Evolutionary conservation across 1,139 yeast species (phyloP), one percentile per base, ranked within the genome.

Genomic region (Pichia sp.): DNA sequence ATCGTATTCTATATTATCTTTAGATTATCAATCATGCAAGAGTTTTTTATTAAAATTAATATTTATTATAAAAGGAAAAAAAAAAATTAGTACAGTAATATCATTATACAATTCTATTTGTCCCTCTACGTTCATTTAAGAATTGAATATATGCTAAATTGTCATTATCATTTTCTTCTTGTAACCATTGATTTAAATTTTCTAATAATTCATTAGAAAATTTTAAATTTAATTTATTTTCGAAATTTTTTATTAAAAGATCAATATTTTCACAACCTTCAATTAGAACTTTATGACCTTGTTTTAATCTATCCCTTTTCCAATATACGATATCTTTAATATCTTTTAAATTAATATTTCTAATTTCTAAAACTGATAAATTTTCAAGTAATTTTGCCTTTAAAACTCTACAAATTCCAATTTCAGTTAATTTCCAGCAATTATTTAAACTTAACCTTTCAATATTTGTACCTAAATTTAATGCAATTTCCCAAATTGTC

Each of bases 221-320:
- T 27, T 69, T 69, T 55, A 71, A 68, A 56, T 81, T 87, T 61
- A 83, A 63, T 47, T 68, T 73, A 55, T 73, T 63, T 55, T 86
- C 90, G 49, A 82, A 85, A 42, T 74, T 71, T 48, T 77, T 68
- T 69, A 86, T 71, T 47, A 80, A 68, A 27, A 66, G 61, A 59
- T 82, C 82, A 39, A 87, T 68, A 3, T 69, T 63, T 56, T 85
- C 95, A 62, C 96, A 86, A 30, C 87, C 80, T 62, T 87, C 96
- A 24, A 89, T 70, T 38, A 87, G 62, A 12, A 87, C 72, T 3
- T 78, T 71, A 23, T 63, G 59, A 22, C 41, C 39, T 8, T 75
- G 69, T 32, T 68, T 64, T 47, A 75, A 77, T 53, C 80, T 83
- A 51, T 78, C 69, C 48, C 83, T 70, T 58, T 80, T 82, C 68